Percentiles rank a stretch among this genome's conserved stretches.
phyloP scores from a whole-genome alignment of 2,329 filamentous ascomycete species.

The Aureobasidium musti region DNA sequence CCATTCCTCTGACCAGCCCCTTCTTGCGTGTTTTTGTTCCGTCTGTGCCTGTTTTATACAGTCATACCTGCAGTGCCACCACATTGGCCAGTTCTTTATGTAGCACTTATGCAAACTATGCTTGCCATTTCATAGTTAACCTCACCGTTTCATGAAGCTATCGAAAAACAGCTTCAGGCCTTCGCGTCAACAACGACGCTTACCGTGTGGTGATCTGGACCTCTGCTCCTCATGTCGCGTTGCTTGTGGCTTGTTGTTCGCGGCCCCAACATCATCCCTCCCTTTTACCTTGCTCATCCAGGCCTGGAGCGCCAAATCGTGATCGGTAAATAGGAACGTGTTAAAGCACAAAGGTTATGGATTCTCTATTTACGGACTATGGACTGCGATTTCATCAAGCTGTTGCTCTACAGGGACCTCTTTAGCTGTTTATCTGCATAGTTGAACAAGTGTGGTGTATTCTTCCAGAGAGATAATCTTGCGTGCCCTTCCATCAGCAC shows the following conservation, averaged over 20 bases:
- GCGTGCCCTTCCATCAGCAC: too few species aligned
- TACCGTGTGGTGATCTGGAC: neutral
- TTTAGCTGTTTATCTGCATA: too few species aligned
- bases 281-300: too few species aligned
- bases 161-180: constrained; percentile 7
- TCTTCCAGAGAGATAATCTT: too few species aligned
- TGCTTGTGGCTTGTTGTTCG: neutral
- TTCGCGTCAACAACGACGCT: neutral
- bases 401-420: too few species aligned
- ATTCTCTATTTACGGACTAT: too few species aligned
- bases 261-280: too few species aligned
- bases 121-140: neutral
- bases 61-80: neutral
- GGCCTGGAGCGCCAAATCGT: too few species aligned
- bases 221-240: neutral
- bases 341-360: too few species aligned
- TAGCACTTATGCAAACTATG: neutral
- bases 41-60: neutral
- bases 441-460: too few species aligned
- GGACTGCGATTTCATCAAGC: too few species aligned
- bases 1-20: constrained; percentile 6
- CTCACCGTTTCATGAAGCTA: constrained; percentile 19
- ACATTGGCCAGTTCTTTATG: neutral
- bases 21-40: constrained; percentile 2
- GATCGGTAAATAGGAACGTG: too few species aligned